Conservation (phyloP, 2,329 filamentous ascomycete species). For the Talaromyces sp. region DNA sequence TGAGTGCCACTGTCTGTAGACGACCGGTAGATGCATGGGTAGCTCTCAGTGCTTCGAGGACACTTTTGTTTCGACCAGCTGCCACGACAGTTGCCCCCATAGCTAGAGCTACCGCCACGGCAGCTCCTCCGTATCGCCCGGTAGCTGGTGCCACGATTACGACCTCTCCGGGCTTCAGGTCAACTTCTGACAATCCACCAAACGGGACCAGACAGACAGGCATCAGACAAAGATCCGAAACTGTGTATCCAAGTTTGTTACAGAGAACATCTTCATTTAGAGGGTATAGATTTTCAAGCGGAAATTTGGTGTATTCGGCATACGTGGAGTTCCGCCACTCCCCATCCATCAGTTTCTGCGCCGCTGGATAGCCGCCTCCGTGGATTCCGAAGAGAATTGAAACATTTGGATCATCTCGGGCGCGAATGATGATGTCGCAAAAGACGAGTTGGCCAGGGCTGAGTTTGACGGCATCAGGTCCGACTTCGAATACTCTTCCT, state of each 20-base stretch:
- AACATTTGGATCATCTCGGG: conserved; percentile 29
- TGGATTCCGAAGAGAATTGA: conserved; percentile 23
- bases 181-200: conserved; percentile 40
- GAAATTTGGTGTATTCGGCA: conserved; percentile 31
- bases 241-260: conserved; percentile 35
- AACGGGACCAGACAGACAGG: conserved; percentile 36
- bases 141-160: conserved; percentile 49
- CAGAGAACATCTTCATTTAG: conserved; percentile 29
- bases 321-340: conserved; percentile 35
- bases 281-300: conserved; percentile 32
- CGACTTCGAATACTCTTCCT: conserved; percentile 31
- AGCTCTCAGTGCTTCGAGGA: neutral
- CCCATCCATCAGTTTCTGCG: conserved; percentile 29
- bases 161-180: conserved; percentile 44
- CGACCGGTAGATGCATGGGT: conserved; percentile 4
- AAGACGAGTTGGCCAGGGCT: conserved; percentile 33
- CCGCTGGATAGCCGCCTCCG: conserved; percentile 24
- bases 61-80: conserved; percentile 35
- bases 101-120: conserved; percentile 44
- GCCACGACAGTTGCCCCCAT: conserved; percentile 51
- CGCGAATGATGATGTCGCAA: conserved; percentile 29
- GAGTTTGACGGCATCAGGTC: conserved; percentile 32
- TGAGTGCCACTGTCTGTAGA: conserved; percentile 3
- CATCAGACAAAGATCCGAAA: conserved; percentile 39
- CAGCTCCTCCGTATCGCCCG: conserved; percentile 46